Percentiles rank a stretch among this genome's conserved stretches.
Conservation (phyloP, 164 flowering plant genomes). For the Sedum album region DNA sequence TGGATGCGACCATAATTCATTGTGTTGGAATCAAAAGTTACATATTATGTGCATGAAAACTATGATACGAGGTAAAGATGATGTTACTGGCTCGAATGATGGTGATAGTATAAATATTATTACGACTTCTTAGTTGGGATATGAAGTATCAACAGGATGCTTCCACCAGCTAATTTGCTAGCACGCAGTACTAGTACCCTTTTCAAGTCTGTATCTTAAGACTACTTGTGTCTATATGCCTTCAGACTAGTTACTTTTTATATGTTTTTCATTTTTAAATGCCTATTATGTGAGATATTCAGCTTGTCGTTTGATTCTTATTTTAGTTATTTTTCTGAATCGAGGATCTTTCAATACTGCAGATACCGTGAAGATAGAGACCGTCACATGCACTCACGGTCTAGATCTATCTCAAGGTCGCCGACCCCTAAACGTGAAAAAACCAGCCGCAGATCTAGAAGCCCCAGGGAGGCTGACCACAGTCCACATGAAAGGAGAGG, state of each 20-base stretch:
- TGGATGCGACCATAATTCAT: constrained; percentile 47
- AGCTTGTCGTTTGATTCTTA: background rate
- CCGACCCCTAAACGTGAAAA: constrained; percentile 20
- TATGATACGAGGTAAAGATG: constrained; percentile 48
- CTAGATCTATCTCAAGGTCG: constrained; percentile 21
- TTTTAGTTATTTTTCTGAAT: constrained; percentile 8
- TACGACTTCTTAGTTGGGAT: background rate
- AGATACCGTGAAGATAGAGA: constrained; percentile 30
- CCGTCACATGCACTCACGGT: constrained; percentile 28
- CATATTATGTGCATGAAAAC: constrained; percentile 40
- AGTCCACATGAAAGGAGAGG: constrained; percentile 20
- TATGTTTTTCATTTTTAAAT: background rate
- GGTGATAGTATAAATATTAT: constrained; percentile 14
- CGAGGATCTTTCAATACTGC: background rate
- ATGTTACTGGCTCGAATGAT: constrained; percentile 20
- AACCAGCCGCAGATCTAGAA: constrained; percentile 15
- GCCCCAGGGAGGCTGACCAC: constrained; percentile 20
- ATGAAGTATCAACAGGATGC: background rate
- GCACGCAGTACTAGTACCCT: background rate
- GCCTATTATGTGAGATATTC: background rate
- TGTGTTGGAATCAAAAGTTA: constrained; percentile 42
- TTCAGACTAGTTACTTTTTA: background rate
- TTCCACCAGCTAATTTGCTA: background rate
- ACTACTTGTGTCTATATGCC: background rate
- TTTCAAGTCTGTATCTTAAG: background rate